A percentile compares a stretch with the other conserved stretches of the same genome.
Evolutionary conservation across 2,329 filamentous ascomycete genomes (phyloP).

Genomic region (Nigrograna mackinnonii): DNA sequence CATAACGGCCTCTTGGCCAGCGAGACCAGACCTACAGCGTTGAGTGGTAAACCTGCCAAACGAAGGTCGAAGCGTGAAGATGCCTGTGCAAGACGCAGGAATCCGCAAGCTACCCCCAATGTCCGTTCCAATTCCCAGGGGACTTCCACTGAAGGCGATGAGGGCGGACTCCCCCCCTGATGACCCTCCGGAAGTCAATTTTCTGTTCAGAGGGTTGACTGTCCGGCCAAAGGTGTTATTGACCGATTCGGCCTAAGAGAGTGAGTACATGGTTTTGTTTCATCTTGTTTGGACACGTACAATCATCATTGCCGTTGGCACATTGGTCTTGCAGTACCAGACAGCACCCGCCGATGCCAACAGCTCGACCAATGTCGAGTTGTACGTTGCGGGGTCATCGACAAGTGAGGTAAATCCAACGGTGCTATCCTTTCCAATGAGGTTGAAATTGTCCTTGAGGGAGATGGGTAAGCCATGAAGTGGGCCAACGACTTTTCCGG

Average conservation of each 20-base stretch:
- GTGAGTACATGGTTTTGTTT: too few relatives aligned
- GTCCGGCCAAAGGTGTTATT: constrained; percentile 69
- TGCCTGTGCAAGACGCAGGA: constrained; percentile 60
- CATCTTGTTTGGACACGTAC: too few relatives aligned
- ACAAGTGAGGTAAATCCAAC: constrained; percentile 68
- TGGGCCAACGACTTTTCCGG: constrained; percentile 58
- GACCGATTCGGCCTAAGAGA: constrained; percentile 57
- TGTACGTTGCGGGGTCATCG: constrained; percentile 58
- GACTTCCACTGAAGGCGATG: constrained; percentile 61
- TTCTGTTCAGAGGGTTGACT: constrained; percentile 63
- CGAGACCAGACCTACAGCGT: constrained; percentile 59
- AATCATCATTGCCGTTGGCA: constrained; percentile 73
- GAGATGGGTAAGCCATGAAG: constrained; percentile 70
- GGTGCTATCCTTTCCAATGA: constrained; percentile 62
- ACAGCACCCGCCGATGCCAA: constrained; percentile 65
- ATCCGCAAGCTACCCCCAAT: constrained; percentile 63
- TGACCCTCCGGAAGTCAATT: constrained; percentile 65
- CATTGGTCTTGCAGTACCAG: constrained; percentile 71
- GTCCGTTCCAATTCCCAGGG: constrained; percentile 66
- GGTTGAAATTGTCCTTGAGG: constrained; percentile 73
- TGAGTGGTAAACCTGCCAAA: constrained; percentile 64
- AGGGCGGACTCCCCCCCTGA: constrained; percentile 71
- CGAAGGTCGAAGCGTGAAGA: constrained; percentile 61
- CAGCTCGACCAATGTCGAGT: constrained; percentile 62
- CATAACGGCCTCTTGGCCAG: constrained; percentile 66